Base-by-base conservation (phyloP, 805 yeast species). In the Ogataea allantospora region DNA sequence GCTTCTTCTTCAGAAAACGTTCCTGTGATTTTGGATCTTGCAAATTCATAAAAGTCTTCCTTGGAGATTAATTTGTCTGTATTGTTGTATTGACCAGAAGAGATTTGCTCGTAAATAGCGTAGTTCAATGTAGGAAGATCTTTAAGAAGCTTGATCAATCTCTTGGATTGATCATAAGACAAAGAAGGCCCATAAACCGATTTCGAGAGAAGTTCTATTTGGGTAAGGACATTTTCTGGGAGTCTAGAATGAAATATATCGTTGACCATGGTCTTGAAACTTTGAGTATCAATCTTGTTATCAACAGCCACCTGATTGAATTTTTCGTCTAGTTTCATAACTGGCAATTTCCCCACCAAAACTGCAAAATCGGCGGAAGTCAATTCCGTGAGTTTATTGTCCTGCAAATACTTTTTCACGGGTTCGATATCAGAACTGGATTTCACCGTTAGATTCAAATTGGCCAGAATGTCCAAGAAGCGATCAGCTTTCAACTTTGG, bases 201-300 rank as follows among this genome's bases (percentile, higher is more conserved):
- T 14, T 12, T 24, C 2, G 62, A 51, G 19, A 58, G 53, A 6
- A 34, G 13, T 38, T 77, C 73, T 12, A 85, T 78, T 57, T 88
- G 95, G 34, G 70, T 66, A 36, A 77, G 65, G 20, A 88, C 81
- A 53, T 82, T 82, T 7, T 35, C 23, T 5, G 67, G 61, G 12
- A 63, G 41, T 33, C 62, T 54, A 25, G 47, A 26, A 35, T 61
- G 55, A 40, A 57, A 62, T 9, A 60, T 47, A 6, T 47, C 45
- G 12, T 46, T 38, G 14, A 61, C 48, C 7, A 58, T 31, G 27
- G 26, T 6, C 18, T 40, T 47, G 24, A 62, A 51, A 28, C 48
- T 47, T 4, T 28, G 27, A 3, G 55, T 33, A 9, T 48, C 31
- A 14, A 62, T 47, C 6, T 35, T 47, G 10, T 40, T 35, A 26